Evolutionary conservation across 108 stramenopile species (phyloP), one percentile per base, ranked within the genome.

Genomic region (Pseudonitzschia multistriata): DNA sequence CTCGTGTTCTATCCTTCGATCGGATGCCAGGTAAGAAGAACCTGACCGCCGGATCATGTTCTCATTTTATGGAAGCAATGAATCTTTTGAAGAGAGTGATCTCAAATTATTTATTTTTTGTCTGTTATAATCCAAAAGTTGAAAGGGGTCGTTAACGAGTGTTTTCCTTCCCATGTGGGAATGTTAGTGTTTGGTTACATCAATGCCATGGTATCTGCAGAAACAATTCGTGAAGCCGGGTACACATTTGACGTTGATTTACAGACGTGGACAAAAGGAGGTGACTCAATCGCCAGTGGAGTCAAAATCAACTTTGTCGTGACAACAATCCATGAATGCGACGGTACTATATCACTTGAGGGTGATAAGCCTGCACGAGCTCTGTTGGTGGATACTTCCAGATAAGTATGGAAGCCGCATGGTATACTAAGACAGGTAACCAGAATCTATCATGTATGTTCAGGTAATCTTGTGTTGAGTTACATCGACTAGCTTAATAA

Each of bases 131-230:
- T 17, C 3, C 25, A 31, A 56, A 65, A 75, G 57, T 53, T 87
- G 28, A 48, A 67, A 17, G 86, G 86, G 10, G 65, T 78, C 0
- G 81, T 87, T 28, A 81, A 66, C 62, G 86, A 87, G 74, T 81
- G 76, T 31, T 82, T 81, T 53, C 77, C 76, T 28, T 87, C 86
- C 6, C 86, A 87, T 50, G 57, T 87, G 22, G 76, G 81, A 19
- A 57, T 87, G 48, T 47, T 83, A 4, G 83, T 84, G 22, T 72
- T 75, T 63, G 70, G 72, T 25, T 82, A 84, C 61, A 83, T 87
- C 76, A 87, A 87, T 74, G 86, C 83, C 22, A 84, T 79, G 74
- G 68, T 87, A 21, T 66, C 82, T 0, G 82, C 80, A 3, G 78
- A 87, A 29, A 71, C 73, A 10, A 50, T 87, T 34, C 67, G 66